Conservation (phyloP, 371 early-diverging fungal genomes). For the Blakeslea trispora region DNA sequence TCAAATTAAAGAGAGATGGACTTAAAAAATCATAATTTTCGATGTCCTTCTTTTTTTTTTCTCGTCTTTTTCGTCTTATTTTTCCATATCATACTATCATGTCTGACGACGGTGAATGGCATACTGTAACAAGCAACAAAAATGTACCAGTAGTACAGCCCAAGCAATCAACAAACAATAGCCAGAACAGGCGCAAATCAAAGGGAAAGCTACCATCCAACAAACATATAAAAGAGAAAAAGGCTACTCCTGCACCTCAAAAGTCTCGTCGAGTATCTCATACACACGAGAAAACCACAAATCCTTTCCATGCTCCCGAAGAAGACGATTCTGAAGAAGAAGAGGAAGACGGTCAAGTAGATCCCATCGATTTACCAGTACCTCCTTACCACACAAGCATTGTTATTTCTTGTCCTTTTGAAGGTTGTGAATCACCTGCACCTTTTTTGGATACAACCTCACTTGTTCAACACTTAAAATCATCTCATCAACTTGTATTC, state of each 20-base stretch:
- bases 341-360: slow-evolving; percentile 46
- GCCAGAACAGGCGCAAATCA: slow-evolving; percentile 11
- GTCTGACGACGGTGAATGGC: slow-evolving; percentile 39
- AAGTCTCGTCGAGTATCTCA: neutral
- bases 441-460: slow-evolving; percentile 69
- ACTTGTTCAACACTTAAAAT: slow-evolving; percentile 67
- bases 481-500: slow-evolving; percentile 67
- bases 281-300: neutral
- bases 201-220: slow-evolving; percentile 5
- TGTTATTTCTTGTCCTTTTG: slow-evolving; percentile 57
- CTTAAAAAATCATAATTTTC: too few species aligned
- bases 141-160: neutral
- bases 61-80: too few species aligned
- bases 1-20: too few species aligned
- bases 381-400: slow-evolving; percentile 68
- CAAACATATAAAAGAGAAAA: neutral
- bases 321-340: slow-evolving; percentile 52
- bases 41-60: neutral
- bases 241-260: neutral
- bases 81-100: neutral
- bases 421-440: slow-evolving; percentile 47
- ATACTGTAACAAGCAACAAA: slow-evolving; percentile 26
- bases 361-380: slow-evolving; percentile 49
- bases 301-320: slow-evolving; percentile 29
- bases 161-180: neutral